These are phyloP conservation scores for Meira nashicola DNA, from an alignment of 1,284 basidiomycete species.

Conservation along the genomic window DNA sequence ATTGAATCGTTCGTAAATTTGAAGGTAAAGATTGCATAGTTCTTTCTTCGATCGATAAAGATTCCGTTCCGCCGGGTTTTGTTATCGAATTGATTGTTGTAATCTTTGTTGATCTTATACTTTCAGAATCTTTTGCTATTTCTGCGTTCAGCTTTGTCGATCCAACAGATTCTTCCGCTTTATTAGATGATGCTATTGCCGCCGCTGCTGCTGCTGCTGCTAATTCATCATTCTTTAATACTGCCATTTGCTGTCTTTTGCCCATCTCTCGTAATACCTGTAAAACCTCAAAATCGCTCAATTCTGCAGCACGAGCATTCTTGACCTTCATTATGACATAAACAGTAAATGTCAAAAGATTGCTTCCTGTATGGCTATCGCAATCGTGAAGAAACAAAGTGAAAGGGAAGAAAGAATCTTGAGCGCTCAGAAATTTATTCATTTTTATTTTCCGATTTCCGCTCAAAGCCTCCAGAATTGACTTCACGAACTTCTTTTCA, in stretches of 20 bases:
- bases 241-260: slow-evolving; percentile 64
- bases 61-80: neutral
- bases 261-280: slow-evolving; percentile 71
- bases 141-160: slow-evolving; percentile 48
- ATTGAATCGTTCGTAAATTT: slow-evolving; percentile 79
- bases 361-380: too few relatives aligned
- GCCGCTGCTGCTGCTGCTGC: neutral
- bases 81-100: neutral
- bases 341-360: neutral
- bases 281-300: slow-evolving; percentile 82
- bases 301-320: slow-evolving; percentile 69
- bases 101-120: slow-evolving; percentile 16
- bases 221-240: slow-evolving; percentile 26
- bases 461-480: too few relatives aligned
- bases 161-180: slow-evolving; percentile 55
- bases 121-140: neutral
- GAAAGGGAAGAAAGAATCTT: too few relatives aligned
- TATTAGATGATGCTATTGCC: slow-evolving; percentile 57
- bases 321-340: slow-evolving; percentile 62
- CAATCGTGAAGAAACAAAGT: too few relatives aligned
- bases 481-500: too few relatives aligned
- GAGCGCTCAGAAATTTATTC: too few relatives aligned
- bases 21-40: slow-evolving; percentile 54
- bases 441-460: too few relatives aligned
- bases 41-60: slow-evolving; percentile 13